These are phyloP conservation scores for Penicillium manginii DNA, from an alignment of 495 filamentous ascomycete genomes.

Conservation along the genomic window DNA sequence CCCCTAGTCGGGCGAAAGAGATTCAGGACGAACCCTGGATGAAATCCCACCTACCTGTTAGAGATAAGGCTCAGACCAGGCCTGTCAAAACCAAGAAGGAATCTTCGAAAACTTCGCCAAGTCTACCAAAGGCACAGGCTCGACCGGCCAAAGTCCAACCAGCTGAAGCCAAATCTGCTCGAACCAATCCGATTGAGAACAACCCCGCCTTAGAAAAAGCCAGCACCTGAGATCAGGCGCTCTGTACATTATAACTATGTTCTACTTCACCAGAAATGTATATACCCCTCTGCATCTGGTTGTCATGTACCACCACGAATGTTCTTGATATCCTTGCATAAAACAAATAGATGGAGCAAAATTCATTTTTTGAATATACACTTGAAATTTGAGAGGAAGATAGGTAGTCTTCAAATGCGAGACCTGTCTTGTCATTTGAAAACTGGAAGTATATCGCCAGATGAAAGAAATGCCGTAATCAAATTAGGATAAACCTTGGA, in stretches of 20 bases:
- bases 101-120: too few relatives aligned
- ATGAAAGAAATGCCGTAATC: not conserved
- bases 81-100: too few relatives aligned
- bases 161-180: too few relatives aligned
- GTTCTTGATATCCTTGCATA: not conserved
- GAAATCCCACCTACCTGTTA: not conserved
- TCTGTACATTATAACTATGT: not conserved
- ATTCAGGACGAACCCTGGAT: conserved; percentile 16
- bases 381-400: too few relatives aligned
- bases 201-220: too few relatives aligned
- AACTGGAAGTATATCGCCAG: not conserved
- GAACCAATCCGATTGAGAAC: too few relatives aligned
- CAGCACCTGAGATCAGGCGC: not conserved
- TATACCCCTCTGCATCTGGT: conserved; percentile 2
- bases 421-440: not conserved
- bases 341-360: not conserved
- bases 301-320: not conserved
- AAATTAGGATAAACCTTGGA: too few relatives aligned
- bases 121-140: too few relatives aligned
- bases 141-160: too few relatives aligned
- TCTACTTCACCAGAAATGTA: not conserved
- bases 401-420: not conserved
- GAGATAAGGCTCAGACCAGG: not conserved
- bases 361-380: not conserved
- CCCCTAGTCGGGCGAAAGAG: conserved; percentile 8